Percentiles rank a stretch among this genome's conserved stretches.
These are phyloP conservation scores for Flueggea neowawraea DNA, from an alignment of 441 rosid species.

Conservation along the genomic window DNA sequence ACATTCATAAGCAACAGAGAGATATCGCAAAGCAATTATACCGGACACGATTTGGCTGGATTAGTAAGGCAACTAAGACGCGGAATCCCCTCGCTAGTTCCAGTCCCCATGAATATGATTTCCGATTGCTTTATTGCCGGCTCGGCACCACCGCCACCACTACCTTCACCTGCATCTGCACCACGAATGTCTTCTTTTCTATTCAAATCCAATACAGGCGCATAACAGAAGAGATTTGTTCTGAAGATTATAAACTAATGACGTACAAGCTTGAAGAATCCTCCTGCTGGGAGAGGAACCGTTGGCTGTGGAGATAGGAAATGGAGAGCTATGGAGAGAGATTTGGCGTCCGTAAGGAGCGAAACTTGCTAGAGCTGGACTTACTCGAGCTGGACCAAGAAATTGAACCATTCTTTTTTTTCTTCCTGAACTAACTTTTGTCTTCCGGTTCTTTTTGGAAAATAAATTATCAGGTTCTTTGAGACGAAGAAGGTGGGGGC, in stretches of 20 bases:
- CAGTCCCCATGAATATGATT: slow-evolving; percentile 75
- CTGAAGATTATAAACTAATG: slow-evolving; percentile 35
- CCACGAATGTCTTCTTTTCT: slow-evolving; percentile 10
- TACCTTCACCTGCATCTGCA: slow-evolving; percentile 32
- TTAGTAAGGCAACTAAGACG: slow-evolving; percentile 88
- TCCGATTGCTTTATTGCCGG: slow-evolving; percentile 39
- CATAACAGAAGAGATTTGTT: neutral
- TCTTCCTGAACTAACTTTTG: too few relatives aligned
- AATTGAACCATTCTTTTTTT: slow-evolving; percentile 39
- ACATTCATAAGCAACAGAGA: neutral
- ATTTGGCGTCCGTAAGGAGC: slow-evolving; percentile 38
- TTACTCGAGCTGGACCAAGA: slow-evolving; percentile 39
- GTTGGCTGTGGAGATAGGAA: slow-evolving; percentile 10
- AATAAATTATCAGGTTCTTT: too few relatives aligned
- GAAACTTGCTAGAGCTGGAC: slow-evolving; percentile 33
- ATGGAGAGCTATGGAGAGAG: slow-evolving; percentile 16
- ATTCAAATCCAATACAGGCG: neutral
- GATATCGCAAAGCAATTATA: slow-evolving; percentile 21
- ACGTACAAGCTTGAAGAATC: slow-evolving; percentile 40
- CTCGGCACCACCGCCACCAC: slow-evolving; percentile 21
- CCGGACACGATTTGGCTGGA: slow-evolving; percentile 71
- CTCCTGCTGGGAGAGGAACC: slow-evolving; percentile 41
- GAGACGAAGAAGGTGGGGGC: too few relatives aligned
- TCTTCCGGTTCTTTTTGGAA: too few relatives aligned
- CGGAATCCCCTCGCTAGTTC: slow-evolving; percentile 95